Conservation (phyloP, 2,329 filamentous ascomycete species). For the Graphiopsis chlorocephala region DNA sequence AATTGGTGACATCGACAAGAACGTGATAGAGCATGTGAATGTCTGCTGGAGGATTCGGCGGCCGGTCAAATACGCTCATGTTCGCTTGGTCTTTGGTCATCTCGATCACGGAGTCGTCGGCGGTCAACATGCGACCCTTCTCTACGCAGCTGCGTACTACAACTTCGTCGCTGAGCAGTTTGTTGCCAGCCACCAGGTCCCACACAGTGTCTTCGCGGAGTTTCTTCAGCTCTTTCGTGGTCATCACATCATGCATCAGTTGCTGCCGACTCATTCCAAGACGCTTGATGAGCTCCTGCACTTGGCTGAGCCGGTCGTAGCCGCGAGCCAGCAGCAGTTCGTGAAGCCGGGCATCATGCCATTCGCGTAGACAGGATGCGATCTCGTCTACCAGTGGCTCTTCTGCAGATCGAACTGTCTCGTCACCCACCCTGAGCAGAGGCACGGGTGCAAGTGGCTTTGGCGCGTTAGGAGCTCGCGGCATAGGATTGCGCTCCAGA, state of each 20-base stretch:
- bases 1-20: constrained; percentile 77
- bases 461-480: constrained; percentile 64
- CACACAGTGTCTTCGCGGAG: constrained; percentile 89
- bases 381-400: constrained; percentile 97
- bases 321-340: constrained; percentile 80
- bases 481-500: constrained; percentile 29
- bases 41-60: constrained; percentile 66
- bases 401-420: constrained; percentile 82
- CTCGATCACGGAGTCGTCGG: constrained; percentile 88
- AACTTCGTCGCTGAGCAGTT: constrained; percentile 87
- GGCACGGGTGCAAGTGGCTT: constrained; percentile 90
- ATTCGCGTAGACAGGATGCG: constrained; percentile 91
- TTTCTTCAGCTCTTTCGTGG: constrained; percentile 73
- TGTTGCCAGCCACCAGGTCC: constrained; percentile 92
- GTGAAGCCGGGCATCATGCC: constrained; percentile 96
- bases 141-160: constrained; percentile 88
- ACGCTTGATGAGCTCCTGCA: constrained; percentile 76
- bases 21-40: constrained; percentile 76
- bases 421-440: constrained; percentile 96
- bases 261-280: constrained; percentile 84
- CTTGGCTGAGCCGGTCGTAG: constrained; percentile 76
- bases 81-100: constrained; percentile 87
- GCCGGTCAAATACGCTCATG: constrained; percentile 88
- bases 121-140: constrained; percentile 80
- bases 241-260: constrained; percentile 90